Conservation (phyloP, 345 rosid species). For the Orychophragmus violaceus region DNA sequence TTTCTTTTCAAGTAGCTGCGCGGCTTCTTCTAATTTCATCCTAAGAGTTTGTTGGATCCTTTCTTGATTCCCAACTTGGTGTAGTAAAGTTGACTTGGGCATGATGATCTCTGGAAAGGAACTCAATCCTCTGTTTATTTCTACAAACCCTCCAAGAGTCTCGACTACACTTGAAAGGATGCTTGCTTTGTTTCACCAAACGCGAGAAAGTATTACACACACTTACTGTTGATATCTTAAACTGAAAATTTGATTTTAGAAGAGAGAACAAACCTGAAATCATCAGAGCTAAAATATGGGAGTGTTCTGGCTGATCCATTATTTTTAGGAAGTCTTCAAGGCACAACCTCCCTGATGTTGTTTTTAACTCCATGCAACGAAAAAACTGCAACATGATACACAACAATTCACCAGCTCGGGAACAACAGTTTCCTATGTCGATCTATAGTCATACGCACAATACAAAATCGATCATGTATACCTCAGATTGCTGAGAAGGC, state of each 20-base stretch:
- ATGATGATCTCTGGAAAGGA: conserved; percentile 76
- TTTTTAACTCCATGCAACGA: conserved; percentile 56
- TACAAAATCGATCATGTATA: conserved; percentile 21
- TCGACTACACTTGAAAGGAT: conserved; percentile 51
- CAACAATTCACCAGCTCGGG: conserved; percentile 10
- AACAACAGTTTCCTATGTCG: not conserved
- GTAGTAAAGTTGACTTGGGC: conserved; percentile 50
- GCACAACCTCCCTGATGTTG: conserved; percentile 43
- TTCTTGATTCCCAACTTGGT: conserved; percentile 48
- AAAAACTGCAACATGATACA: conserved; percentile 46
- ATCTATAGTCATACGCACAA: not conserved
- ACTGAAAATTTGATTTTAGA: not conserved
- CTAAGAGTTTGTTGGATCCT: conserved; percentile 45
- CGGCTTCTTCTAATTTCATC: conserved; percentile 43
- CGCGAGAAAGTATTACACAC: conserved; percentile 3
- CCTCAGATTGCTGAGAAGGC: conserved; percentile 54
- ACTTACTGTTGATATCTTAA: not conserved
- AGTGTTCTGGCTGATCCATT: conserved; percentile 57
- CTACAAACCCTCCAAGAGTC: conserved; percentile 60
- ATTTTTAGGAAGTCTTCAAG: conserved; percentile 57
- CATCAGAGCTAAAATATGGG: conserved; percentile 65
- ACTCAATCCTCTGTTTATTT: conserved; percentile 43
- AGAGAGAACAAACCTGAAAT: conserved; percentile 56
- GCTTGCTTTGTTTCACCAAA: conserved; percentile 51
- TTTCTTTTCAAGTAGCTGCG: conserved; percentile 51